Conservation (phyloP, 352 stramenopile genomes). For the Globisporangium cylindrosporum region DNA sequence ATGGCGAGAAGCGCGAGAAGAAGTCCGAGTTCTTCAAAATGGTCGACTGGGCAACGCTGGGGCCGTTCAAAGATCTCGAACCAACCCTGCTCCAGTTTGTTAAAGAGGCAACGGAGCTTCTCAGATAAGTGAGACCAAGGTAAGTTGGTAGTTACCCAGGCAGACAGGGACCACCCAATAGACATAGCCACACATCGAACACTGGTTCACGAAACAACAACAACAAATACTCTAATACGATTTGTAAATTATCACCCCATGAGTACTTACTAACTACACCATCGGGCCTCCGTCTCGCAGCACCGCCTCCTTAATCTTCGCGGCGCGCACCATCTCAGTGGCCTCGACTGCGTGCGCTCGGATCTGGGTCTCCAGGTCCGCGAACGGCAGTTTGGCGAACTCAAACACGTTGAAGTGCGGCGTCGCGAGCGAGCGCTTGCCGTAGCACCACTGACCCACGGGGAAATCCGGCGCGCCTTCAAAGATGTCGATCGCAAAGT, state of each 20-base stretch:
- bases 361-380: slow-evolving; percentile 24
- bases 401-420: slow-evolving; percentile 30
- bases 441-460: slow-evolving; percentile 56
- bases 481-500: slow-evolving; percentile 61
- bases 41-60: slow-evolving; percentile 31
- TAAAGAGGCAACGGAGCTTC: slow-evolving; percentile 25
- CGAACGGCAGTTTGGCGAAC: slow-evolving; percentile 26
- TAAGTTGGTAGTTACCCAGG: neutral
- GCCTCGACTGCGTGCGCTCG: slow-evolving; percentile 29
- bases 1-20: slow-evolving; percentile 28
- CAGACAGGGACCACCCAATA: neutral
- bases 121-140: slow-evolving; percentile 4
- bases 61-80: slow-evolving; percentile 27
- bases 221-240: neutral
- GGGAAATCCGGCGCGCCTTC: slow-evolving; percentile 31
- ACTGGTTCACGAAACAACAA: neutral
- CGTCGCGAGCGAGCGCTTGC: slow-evolving; percentile 28
- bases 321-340: slow-evolving; percentile 12
- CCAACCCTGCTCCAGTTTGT: slow-evolving; percentile 31
- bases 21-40: slow-evolving; percentile 27
- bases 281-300: neutral
- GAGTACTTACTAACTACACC: neutral
- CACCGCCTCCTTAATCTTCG: neutral
- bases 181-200: neutral
- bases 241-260: neutral